Evolutionary conservation across 345 rosid species (phyloP).

Genomic region (Syzygium aqueum): DNA sequence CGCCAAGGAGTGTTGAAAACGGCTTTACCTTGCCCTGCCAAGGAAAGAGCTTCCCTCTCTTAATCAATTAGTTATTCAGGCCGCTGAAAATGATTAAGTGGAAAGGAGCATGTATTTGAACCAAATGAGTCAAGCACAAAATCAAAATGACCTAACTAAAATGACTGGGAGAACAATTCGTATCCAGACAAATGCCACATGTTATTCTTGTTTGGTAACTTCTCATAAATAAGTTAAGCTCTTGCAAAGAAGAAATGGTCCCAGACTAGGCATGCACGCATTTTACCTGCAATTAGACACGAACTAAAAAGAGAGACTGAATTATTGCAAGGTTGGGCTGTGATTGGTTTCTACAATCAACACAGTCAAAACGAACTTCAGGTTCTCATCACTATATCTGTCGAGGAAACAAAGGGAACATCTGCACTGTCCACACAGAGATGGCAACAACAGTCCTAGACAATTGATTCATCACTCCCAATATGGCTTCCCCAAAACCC

Average conservation of each 20-base stretch:
- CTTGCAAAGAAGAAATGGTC: background rate
- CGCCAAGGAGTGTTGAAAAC: conserved; percentile 28
- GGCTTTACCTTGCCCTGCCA: conserved; percentile 46
- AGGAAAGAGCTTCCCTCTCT: background rate
- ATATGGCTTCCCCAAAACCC: background rate
- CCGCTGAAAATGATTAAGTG: background rate
- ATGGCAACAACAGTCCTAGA: too few species aligned
- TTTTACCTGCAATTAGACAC: background rate
- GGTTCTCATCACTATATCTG: too few species aligned
- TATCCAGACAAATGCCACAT: background rate
- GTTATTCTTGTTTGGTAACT: background rate
- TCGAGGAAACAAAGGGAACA: too few species aligned
- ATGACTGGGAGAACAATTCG: background rate
- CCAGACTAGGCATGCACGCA: background rate
- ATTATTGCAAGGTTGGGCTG: background rate
- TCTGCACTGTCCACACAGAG: too few species aligned
- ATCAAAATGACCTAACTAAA: background rate
- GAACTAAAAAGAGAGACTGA: background rate
- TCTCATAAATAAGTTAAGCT: background rate
- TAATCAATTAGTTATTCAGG: background rate
- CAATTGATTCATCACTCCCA: background rate
- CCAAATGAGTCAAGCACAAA: background rate
- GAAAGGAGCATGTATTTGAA: background rate
- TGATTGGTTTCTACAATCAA: too few species aligned
- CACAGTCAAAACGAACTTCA: too few species aligned